Percentiles rank a stretch among this genome's conserved stretches.
Conservation (phyloP, 495 filamentous ascomycete species). For the Trichoderma orchidacearum region DNA sequence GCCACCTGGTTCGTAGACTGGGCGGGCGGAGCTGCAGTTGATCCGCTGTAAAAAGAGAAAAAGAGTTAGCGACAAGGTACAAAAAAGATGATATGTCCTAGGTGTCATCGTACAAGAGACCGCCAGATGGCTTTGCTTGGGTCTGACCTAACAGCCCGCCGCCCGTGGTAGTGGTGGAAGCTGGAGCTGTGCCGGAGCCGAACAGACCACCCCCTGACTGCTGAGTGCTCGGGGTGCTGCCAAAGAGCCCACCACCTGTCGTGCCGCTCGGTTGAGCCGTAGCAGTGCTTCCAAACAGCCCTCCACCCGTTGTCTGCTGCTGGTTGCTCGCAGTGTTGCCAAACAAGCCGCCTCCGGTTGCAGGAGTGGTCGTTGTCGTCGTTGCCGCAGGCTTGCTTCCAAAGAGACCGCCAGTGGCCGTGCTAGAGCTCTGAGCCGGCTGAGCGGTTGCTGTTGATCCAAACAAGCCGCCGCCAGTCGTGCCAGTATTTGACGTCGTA, state of each 20-base stretch:
- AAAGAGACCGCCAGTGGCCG: constrained; percentile 13
- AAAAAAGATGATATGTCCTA: too few relatives aligned
- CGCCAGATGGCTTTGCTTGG: constrained; percentile 17
- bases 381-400: constrained; percentile 8
- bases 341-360: constrained; percentile 22
- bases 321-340: constrained; percentile 6
- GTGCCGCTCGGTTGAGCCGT: constrained; percentile 6
- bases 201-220: constrained; percentile 19
- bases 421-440: constrained; percentile 1
- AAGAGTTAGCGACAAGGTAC: constrained; percentile 7
- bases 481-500: background rate
- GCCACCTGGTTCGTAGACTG: constrained; percentile 37
- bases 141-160: constrained; percentile 31
- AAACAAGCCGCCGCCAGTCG: constrained; percentile 22
- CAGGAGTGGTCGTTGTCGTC: constrained; percentile 10
- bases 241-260: constrained; percentile 16
- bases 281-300: constrained; percentile 15
- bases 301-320: constrained; percentile 15
- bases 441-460: constrained; percentile 9
- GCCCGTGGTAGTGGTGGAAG: constrained; percentile 13
- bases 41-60: constrained; percentile 13
- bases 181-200: constrained; percentile 13
- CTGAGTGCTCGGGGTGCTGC: background rate
- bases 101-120: constrained; percentile 47
- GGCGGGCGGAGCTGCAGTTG: constrained; percentile 21